A percentile compares a stretch with the other conserved stretches of the same genome.
phyloP scores from a whole-genome alignment of 2,329 filamentous ascomycete species.

The Paecilomyces niveus region DNA sequence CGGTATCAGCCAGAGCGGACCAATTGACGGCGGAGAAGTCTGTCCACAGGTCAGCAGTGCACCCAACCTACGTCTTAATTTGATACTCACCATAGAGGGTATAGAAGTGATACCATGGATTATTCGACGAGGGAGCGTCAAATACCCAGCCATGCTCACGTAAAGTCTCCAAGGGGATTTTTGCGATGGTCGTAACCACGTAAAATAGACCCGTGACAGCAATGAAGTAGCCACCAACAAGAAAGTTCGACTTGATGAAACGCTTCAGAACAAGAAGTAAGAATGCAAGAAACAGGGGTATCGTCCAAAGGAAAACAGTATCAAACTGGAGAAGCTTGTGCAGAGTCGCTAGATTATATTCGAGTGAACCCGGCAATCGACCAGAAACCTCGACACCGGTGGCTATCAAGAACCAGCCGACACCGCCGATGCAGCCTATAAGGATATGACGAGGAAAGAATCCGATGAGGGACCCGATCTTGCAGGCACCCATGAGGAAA shows the following conservation, averaged over 20 bases:
- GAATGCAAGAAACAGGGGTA: slow-evolving; percentile 70
- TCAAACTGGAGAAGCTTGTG: slow-evolving; percentile 65
- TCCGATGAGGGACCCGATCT: slow-evolving; percentile 84
- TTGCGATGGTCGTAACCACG: slow-evolving; percentile 43
- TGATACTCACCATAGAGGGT: slow-evolving; percentile 74
- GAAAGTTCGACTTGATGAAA: slow-evolving; percentile 71
- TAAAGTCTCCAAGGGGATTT: slow-evolving; percentile 59
- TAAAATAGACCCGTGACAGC: slow-evolving; percentile 60
- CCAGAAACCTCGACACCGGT: slow-evolving; percentile 94
- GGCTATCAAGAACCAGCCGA: slow-evolving; percentile 87
- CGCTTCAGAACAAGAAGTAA: slow-evolving; percentile 69
- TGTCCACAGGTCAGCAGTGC: slow-evolving; percentile 27
- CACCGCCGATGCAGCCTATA: slow-evolving; percentile 93
- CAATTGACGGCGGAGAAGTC: slow-evolving; percentile 77
- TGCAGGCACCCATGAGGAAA: slow-evolving; percentile 80
- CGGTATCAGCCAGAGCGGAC: slow-evolving; percentile 71
- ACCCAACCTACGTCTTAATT: background rate
- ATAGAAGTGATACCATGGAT: slow-evolving; percentile 98
- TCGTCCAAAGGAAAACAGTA: slow-evolving; percentile 74
- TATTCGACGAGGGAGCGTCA: slow-evolving; percentile 69
- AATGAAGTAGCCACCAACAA: slow-evolving; percentile 82
- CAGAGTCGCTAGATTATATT: slow-evolving; percentile 71
- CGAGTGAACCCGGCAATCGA: slow-evolving; percentile 74
- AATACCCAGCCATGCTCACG: slow-evolving; percentile 85
- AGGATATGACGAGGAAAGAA: slow-evolving; percentile 96